Percentiles rank a stretch among this genome's conserved stretches.
Conservation (phyloP, 768 basidiomycete species). For the Lactarius evosmus region DNA sequence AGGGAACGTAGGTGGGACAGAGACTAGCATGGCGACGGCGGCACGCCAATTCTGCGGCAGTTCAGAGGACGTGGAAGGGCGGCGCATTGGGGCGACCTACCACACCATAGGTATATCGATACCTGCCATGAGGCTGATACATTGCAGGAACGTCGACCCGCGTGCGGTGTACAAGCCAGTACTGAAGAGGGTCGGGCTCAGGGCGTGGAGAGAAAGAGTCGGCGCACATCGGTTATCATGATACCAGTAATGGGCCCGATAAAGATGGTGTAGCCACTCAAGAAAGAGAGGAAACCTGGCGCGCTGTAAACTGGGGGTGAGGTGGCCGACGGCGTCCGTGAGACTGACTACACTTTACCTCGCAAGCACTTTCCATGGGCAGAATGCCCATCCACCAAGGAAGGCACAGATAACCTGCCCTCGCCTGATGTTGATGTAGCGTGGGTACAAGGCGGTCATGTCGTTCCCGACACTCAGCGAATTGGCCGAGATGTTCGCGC, state of each 20-base stretch:
- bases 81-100: slow-evolving; percentile 41
- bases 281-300: slow-evolving; percentile 67
- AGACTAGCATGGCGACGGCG: slow-evolving; percentile 58
- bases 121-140: slow-evolving; percentile 76
- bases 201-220: not conserved
- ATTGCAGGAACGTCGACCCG: slow-evolving; percentile 80
- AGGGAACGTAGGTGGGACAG: slow-evolving; percentile 69
- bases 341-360: slow-evolving; percentile 37
- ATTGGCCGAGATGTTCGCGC: slow-evolving; percentile 73
- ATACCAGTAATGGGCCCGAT: slow-evolving; percentile 83
- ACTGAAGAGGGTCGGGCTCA: slow-evolving; percentile 39
- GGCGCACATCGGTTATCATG: slow-evolving; percentile 54
- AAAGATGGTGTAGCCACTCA: slow-evolving; percentile 83
- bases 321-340: slow-evolving; percentile 9
- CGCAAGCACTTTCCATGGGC: slow-evolving; percentile 81
- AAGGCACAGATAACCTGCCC: slow-evolving; percentile 75
- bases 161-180: slow-evolving; percentile 71
- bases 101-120: slow-evolving; percentile 69
- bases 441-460: slow-evolving; percentile 70
- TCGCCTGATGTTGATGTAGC: slow-evolving; percentile 76
- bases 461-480: slow-evolving; percentile 76
- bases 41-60: slow-evolving; percentile 77
- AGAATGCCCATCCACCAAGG: slow-evolving; percentile 81
- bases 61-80: not conserved
- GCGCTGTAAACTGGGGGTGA: slow-evolving; percentile 37